Evolutionary conservation across 345 rosid genomes (phyloP).

Genomic region (Fremontodendron californicum): DNA sequence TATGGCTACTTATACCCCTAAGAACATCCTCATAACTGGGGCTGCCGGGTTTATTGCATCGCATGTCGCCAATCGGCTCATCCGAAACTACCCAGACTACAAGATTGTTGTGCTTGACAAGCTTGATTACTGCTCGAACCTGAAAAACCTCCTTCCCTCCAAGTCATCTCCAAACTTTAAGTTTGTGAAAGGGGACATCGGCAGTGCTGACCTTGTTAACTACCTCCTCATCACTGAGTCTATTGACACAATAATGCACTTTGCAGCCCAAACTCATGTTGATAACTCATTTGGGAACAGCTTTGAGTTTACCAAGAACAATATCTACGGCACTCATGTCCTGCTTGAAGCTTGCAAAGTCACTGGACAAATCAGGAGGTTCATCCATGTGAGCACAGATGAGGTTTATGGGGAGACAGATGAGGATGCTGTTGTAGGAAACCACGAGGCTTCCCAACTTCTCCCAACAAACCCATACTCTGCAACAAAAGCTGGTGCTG

Average conservation of each 20-base stretch:
- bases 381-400: conserved; percentile 90
- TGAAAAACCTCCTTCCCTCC: conserved; percentile 73
- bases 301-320: conserved; percentile 89
- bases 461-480: conserved; percentile 95
- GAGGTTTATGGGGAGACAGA: conserved; percentile 93
- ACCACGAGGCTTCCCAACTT: conserved; percentile 91
- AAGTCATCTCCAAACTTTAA: conserved; percentile 68
- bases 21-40: conserved; percentile 64
- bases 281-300: conserved; percentile 91
- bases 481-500: conserved; percentile 88
- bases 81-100: conserved; percentile 71
- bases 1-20: conserved; percentile 42
- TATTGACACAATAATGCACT: conserved; percentile 92
- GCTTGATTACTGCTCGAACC: conserved; percentile 85
- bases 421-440: conserved; percentile 90
- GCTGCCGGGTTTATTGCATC: conserved; percentile 70
- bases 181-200: conserved; percentile 87
- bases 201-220: conserved; percentile 86
- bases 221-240: conserved; percentile 79
- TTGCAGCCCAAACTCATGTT: conserved; percentile 88
- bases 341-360: conserved; percentile 90
- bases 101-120: conserved; percentile 89
- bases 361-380: conserved; percentile 83
- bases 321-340: conserved; percentile 84
- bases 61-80: conserved; percentile 63